A percentile compares a stretch with the other conserved stretches of the same genome.
These are phyloP conservation scores for Neofusicoccum sp. DNA, from an alignment of 2,329 filamentous ascomycete genomes.

Conservation along the genomic window DNA sequence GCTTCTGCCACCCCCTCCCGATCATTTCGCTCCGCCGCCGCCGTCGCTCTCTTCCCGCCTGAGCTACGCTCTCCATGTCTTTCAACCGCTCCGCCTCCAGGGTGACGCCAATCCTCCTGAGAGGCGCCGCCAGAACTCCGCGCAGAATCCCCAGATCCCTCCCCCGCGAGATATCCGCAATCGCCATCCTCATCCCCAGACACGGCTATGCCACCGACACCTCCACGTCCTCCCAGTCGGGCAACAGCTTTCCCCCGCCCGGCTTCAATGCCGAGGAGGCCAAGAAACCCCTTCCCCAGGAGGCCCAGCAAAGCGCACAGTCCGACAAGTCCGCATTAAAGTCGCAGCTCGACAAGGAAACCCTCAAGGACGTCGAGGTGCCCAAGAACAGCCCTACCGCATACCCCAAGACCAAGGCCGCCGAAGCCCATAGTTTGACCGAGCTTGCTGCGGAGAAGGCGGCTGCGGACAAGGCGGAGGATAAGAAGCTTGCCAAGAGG, in stretches of 20 bases:
- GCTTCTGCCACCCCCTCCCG: neutral
- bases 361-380: conserved; percentile 27
- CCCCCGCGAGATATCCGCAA: conserved; percentile 53
- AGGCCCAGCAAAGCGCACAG: conserved; percentile 43
- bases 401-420: conserved; percentile 47
- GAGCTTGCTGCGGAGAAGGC: conserved; percentile 64
- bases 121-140: conserved; percentile 43
- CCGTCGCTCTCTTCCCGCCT: conserved; percentile 10
- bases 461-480: conserved; percentile 45
- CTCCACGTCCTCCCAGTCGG: conserved; percentile 47
- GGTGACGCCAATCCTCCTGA: conserved; percentile 48
- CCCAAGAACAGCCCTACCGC: conserved; percentile 42
- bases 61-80: conserved; percentile 38
- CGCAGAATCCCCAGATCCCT: conserved; percentile 42
- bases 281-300: conserved; percentile 72
- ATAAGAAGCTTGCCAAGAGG: conserved; percentile 59
- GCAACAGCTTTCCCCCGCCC: conserved; percentile 69
- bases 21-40: neutral
- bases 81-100: conserved; percentile 44
- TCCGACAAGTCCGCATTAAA: conserved; percentile 22
- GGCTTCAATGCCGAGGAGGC: conserved; percentile 89
- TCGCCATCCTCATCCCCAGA: conserved; percentile 57
- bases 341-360: conserved; percentile 25
- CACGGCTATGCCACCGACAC: conserved; percentile 58
- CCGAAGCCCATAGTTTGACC: conserved; percentile 52